Evolutionary conservation across 345 rosid species (phyloP).

Genomic region (Eucalyptus brandiana): DNA sequence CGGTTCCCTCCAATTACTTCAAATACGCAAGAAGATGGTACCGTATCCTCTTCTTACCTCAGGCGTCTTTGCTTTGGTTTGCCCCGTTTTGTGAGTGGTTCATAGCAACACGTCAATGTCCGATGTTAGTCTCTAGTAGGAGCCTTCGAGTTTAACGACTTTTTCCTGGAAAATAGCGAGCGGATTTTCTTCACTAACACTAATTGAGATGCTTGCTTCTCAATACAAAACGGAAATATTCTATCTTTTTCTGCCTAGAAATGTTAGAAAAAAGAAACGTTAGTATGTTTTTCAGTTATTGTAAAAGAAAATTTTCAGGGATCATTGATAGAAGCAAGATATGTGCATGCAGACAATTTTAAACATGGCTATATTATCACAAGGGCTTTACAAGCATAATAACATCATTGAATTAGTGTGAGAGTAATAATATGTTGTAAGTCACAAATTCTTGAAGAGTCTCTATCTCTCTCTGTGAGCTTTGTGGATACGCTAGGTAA

Average conservation of each 20-base stretch:
- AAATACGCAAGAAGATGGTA: not conserved
- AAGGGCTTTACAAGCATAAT: not conserved
- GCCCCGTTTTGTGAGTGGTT: not conserved
- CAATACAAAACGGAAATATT: not conserved
- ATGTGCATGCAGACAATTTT: not conserved
- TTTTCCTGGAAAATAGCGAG: not conserved
- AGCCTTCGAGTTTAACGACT: not conserved
- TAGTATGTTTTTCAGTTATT: not conserved
- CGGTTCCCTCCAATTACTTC: not conserved
- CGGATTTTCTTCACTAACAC: not conserved
- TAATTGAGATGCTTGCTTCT: not conserved
- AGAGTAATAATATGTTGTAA: too few species aligned
- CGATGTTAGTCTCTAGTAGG: not conserved
- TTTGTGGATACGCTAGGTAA: too few species aligned
- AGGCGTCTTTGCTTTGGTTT: not conserved
- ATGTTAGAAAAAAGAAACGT: not conserved
- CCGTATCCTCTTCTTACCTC: not conserved
- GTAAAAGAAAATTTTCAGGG: not conserved
- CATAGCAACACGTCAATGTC: not conserved
- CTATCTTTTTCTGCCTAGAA: not conserved
- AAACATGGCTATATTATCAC: not conserved
- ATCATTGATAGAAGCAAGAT: not conserved
- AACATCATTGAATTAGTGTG: fast-evolving
- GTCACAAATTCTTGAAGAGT: not conserved
- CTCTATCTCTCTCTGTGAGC: too few species aligned